Evolutionary conservation across 2,329 filamentous ascomycete genomes (phyloP), one percentile per base, ranked within the genome.

Genomic region (Colletotrichum lindemuthianum): DNA sequence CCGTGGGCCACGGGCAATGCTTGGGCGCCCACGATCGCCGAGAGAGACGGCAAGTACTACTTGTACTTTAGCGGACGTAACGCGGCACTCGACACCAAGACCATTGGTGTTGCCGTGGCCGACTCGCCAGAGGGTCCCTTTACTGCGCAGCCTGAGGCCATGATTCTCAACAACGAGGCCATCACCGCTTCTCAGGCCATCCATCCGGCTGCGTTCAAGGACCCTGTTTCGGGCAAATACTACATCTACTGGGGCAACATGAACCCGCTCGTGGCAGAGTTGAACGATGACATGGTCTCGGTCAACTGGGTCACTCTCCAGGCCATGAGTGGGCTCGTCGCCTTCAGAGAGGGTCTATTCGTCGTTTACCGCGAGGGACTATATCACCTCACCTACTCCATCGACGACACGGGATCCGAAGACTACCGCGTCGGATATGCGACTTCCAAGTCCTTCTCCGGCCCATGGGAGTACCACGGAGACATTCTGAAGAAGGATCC

Each of bases 1-100:
- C 86, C 87, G 2, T 90, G 88, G 88, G 87, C 86, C 0, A 83
- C 79, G 1, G 88, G 89, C 65, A 89, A 90, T 69, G 83, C 89
- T 4, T 90, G 88, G 88, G 88, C 88, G 0, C 88, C 88, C 0
- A 87, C 88, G 55, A 88, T 88, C 2, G 85, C 86, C 1, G 75
- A 78, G 52, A 86, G 85, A 53, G 78, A 85, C 63, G 86, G 85
- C 0, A 88, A 87, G 74, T 90, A 86, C 75, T 90, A 88, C 69
- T 84, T 90, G 34, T 89, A 88, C 74, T 90, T 89, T 73, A 82
- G 77, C 41, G 82, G 82, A 0, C 73, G 83, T 13, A 81, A 81
- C 45, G 85, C 87, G 0, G 85, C 85, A 0, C 76, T 84, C 37
- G 79, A 87, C 64, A 53, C 52, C 11, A 82, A 88, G 58, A 86